Evolutionary conservation across 257 asterid genomes (phyloP).

Genomic region (Nyctanthes arbortristis): DNA sequence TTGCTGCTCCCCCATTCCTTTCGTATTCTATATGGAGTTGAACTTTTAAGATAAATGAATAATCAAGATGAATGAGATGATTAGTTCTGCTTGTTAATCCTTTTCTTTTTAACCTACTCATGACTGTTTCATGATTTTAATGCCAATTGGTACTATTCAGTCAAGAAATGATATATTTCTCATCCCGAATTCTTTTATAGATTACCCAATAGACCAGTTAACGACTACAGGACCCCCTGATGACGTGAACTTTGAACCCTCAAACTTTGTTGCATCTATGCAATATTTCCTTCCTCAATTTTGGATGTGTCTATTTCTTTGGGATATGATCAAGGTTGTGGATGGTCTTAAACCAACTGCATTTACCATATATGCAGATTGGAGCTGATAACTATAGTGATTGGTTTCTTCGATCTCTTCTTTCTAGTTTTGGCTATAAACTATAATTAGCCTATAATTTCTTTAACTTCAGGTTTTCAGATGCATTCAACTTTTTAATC

Average conservation of each 20-base stretch:
- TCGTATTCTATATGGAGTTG: not conserved
- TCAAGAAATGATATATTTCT: too few relatives aligned
- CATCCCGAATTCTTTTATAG: too few relatives aligned
- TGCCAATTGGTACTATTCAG: too few relatives aligned
- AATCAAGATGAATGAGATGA: not conserved
- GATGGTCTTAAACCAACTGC: not conserved
- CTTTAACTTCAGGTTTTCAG: slow-evolving; percentile 73
- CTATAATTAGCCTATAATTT: not conserved
- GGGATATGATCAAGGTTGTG: not conserved
- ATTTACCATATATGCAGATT: not conserved
- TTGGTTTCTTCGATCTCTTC: not conserved
- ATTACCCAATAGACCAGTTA: not conserved
- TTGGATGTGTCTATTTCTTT: not conserved
- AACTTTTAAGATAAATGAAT: not conserved
- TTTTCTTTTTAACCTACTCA: not conserved
- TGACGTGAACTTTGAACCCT: not conserved
- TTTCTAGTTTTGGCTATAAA: slow-evolving; percentile 1
- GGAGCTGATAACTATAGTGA: not conserved
- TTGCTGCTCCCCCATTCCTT: not conserved
- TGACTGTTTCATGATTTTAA: not conserved
- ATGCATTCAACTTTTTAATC: slow-evolving; percentile 76
- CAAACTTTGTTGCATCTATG: not conserved
- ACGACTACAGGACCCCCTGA: not conserved
- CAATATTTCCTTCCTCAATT: not conserved
- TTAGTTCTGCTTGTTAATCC: not conserved